Conservation (phyloP, 176 grass and related monocot species). For the Ensete glaucum region DNA sequence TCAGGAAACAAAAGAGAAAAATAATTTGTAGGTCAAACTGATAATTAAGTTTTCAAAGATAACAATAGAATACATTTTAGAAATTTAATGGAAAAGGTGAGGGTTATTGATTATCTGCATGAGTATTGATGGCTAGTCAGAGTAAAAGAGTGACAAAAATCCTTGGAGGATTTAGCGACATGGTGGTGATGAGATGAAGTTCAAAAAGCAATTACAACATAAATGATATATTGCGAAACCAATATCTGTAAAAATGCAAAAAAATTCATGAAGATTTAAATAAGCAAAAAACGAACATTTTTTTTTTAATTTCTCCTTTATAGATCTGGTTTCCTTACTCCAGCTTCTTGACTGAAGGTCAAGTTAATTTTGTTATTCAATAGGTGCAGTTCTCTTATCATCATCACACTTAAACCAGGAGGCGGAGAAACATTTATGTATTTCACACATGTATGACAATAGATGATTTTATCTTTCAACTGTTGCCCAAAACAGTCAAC, state of each 20-base stretch:
- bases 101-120: too few species aligned
- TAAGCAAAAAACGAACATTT: not conserved
- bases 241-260: too few species aligned
- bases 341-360: not conserved
- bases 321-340: not conserved
- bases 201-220: not conserved
- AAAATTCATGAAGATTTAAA: not conserved
- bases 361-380: not conserved
- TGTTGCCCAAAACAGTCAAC: conserved; percentile 12
- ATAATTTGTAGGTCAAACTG: too few species aligned
- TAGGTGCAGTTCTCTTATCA: not conserved
- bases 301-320: not conserved
- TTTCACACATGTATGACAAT: not conserved
- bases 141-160: not conserved
- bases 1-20: not conserved
- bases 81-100: not conserved
- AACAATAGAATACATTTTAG: not conserved
- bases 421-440: not conserved
- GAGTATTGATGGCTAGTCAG: not conserved
- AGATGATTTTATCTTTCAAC: conserved; percentile 54
- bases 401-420: not conserved
- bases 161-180: not conserved
- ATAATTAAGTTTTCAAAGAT: not conserved
- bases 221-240: not conserved
- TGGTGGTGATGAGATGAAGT: not conserved